phyloP scores from a whole-genome alignment of 2,329 filamentous ascomycete species.

The Metarhizium robertsii region DNA sequence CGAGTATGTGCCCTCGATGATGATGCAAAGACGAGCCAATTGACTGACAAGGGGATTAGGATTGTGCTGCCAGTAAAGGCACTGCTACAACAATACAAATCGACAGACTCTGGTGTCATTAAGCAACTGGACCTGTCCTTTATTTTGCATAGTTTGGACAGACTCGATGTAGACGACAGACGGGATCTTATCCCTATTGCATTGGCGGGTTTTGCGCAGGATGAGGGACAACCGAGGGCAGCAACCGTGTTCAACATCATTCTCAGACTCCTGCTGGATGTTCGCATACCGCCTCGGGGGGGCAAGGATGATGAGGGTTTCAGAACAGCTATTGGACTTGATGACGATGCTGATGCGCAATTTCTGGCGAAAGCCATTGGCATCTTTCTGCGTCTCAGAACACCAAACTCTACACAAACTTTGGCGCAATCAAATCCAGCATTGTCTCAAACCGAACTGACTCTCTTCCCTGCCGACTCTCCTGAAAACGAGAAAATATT shows the following conservation, averaged over 20 bases:
- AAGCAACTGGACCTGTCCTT: conserved; percentile 84
- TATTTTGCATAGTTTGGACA: conserved; percentile 67
- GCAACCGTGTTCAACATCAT: conserved; percentile 73
- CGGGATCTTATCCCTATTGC: conserved; percentile 58
- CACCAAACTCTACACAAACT: conserved; percentile 19
- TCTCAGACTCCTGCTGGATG: conserved; percentile 62
- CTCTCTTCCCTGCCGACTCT: conserved; percentile 20
- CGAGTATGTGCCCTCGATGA: conserved; percentile 25
- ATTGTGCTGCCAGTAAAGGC: conserved; percentile 78
- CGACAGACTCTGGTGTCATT: conserved; percentile 62
- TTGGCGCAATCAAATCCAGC: conserved; percentile 25
- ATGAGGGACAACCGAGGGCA: conserved; percentile 20
- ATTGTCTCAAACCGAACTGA: conserved; percentile 18
- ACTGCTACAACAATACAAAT: conserved; percentile 81
- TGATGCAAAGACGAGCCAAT: neutral
- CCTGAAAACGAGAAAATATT: conserved; percentile 55
- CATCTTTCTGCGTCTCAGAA: conserved; percentile 51
- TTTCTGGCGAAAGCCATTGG: conserved; percentile 70
- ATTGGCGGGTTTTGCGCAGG: conserved; percentile 21
- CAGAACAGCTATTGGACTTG: conserved; percentile 55
- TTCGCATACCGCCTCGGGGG: conserved; percentile 65
- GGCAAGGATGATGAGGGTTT: conserved; percentile 68
- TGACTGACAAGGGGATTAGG: conserved; percentile 19
- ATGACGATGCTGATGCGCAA: conserved; percentile 55
- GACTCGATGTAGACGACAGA: conserved; percentile 48